A percentile compares a stretch with the other conserved stretches of the same genome.
These are phyloP conservation scores for Volvox africanus DNA, from an alignment of 139 green algal species.

Conservation along the genomic window DNA sequence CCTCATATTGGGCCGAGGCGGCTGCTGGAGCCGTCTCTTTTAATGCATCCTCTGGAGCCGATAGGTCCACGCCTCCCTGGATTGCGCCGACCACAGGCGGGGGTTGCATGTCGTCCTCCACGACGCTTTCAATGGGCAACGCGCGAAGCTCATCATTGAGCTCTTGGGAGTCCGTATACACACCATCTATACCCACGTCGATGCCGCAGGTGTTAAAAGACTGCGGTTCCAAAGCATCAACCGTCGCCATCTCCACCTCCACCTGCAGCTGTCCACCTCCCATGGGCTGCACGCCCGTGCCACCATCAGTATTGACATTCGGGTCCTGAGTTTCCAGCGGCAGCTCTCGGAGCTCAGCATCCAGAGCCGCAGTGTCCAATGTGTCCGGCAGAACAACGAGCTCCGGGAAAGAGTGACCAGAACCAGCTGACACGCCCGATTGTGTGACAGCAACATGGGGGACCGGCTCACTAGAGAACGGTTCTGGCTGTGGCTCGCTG, in stretches of 20 bases:
- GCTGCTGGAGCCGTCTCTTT: not conserved
- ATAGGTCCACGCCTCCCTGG: no score
- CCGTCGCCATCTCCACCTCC: not conserved
- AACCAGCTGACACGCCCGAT: not conserved
- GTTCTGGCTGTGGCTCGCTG: not conserved
- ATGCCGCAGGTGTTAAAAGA: not conserved
- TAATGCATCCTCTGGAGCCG: not conserved
- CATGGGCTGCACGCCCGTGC: not conserved
- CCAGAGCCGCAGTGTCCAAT: not conserved
- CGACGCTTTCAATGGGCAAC: not conserved
- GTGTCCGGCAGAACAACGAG: not conserved
- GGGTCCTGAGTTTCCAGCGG: not conserved
- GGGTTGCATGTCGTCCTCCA: not conserved
- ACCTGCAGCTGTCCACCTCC: not conserved
- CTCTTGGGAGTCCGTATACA: not conserved
- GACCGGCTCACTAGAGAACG: not conserved
- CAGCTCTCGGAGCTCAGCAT: not conserved
- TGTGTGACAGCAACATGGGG: not conserved
- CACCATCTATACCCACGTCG: not conserved
- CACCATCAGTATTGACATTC: not conserved
- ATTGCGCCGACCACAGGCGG: not conserved
- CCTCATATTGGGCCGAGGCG: not conserved
- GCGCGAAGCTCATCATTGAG: conserved; percentile 5
- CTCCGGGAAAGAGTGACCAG: not conserved
- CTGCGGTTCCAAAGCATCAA: not conserved